Evolutionary conservation across 306 rosid species (phyloP), one percentile per base, ranked within the genome.

Genomic region (Sphenostylis stenocarpa): DNA sequence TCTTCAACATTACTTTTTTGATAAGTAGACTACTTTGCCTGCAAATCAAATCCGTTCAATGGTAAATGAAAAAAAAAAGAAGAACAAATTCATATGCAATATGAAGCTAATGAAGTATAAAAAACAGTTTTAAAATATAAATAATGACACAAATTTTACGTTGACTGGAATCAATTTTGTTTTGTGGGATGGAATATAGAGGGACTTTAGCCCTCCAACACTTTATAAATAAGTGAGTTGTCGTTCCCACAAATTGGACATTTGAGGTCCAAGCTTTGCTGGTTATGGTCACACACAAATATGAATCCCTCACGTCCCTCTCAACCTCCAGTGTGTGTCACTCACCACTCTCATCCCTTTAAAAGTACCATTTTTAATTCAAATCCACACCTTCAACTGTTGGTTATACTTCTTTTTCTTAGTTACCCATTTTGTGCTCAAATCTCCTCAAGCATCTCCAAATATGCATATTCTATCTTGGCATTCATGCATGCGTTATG

Each of bases 241-340:
- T 23, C 16, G 61, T 62, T 81, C 84, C 67, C 68, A 48, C 76
- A 60, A 7, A 71, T 60, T 33, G 45, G 73, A 75, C 77, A 75
- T 45, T 10, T 24, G 39, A 81, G 81, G 84, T 68, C 81, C 77
- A 75, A 81, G 67, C 77, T 75, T 81, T 69, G 77, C 73, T 75
- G 85, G 61, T 69, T 11, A 75, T 75, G 73, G 77, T 38, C 84
- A 81, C 29, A 6, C 21, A 75, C 44, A 56, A 12, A 73, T 26
- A 24, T 64, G 39, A 53, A 43, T 60, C 65, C 45, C 80, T 60
- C 70, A 49, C 23, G 73, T 81, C 73, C 57, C 73, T 61, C 51
- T 81, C 76, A 41, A 58, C 28, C 72, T 67, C 41, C 5, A 52
- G 47, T 21, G 75, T 26, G 7, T 6, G 1, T 23, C 2, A 56